A percentile compares a stretch with the other conserved stretches of the same genome.
Conservation (phyloP, 1,284 basidiomycete species). For the Puccinia sorghi region DNA sequence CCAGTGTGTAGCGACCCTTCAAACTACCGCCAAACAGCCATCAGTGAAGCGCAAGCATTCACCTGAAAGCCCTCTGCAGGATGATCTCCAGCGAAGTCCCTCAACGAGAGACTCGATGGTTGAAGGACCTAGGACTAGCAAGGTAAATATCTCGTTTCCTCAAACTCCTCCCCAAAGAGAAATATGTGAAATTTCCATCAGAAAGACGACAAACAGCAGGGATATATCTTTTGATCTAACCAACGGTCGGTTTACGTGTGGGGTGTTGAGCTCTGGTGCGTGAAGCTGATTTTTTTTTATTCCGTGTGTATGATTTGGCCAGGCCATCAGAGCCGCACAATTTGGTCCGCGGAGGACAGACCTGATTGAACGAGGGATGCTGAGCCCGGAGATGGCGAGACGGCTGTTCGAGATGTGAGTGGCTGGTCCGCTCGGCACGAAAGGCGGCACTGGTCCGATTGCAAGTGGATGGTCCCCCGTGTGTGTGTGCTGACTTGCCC, state of each 20-base stretch:
- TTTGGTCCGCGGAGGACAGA: slow-evolving; percentile 28
- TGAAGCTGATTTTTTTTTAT: slow-evolving; percentile 16
- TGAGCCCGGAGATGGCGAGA: slow-evolving; percentile 29
- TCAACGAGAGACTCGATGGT: not conserved
- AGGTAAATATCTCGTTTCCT: slow-evolving; percentile 1
- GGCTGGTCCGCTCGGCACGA: not conserved
- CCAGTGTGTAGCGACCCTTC: slow-evolving; percentile 20
- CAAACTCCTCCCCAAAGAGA: not conserved
- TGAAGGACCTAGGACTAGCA: slow-evolving; percentile 6
- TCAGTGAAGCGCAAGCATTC: slow-evolving; percentile 13
- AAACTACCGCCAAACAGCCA: slow-evolving; percentile 14
- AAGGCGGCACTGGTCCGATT: not conserved
- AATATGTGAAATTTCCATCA: not conserved
- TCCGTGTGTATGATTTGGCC: not conserved
- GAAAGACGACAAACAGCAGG: not conserved
- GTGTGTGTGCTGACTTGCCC: slow-evolving; percentile 4
- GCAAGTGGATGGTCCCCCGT: not conserved
- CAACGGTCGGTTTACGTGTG: slow-evolving; percentile 2
- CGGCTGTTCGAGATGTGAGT: slow-evolving; percentile 35
- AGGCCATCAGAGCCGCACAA: slow-evolving; percentile 37
- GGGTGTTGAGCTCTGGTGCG: slow-evolving; percentile 4
- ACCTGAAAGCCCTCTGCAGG: not conserved
- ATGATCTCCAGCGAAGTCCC: slow-evolving; percentile 5
- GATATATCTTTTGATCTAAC: slow-evolving; percentile 8
- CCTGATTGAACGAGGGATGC: slow-evolving; percentile 28